Evolutionary conservation across 371 early-diverging fungal genomes (phyloP), one percentile per base, ranked within the genome.

Genomic region (Mucor velutinosus): DNA sequence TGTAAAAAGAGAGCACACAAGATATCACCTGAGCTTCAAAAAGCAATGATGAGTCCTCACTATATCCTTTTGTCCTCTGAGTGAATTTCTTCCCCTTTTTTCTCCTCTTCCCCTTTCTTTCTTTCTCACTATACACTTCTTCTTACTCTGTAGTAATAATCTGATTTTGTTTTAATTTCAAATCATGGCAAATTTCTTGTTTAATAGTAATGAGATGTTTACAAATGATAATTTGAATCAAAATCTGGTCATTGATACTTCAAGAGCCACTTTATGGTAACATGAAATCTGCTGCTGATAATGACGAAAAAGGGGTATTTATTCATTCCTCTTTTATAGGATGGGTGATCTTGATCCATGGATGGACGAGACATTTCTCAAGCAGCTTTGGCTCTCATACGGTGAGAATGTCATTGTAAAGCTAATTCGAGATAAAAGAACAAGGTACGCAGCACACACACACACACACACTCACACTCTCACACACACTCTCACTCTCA

Each of bases 331-430:
- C 7, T 30, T 55, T 29, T 21, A 33, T 57, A 83, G 93, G 93
- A 92, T 92, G 93, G 93, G 93, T 60, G 93, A 93, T 64, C 80
- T 94, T 21, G 93, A 93, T 65, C 83, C 87, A 8, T 93, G 95
- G 94, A 93, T 93, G 94, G 92, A 91, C 77, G 94, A 92, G 64
- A 82, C 80, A 57, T 93, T 81, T 76, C 76, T 95, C 56, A 79
- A 84, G 23, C 85, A 89, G 71, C 68, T 91, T 5, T 95, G 94
- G 95, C 81, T 75, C 29, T 75, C 70, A 21, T 60, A 87, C 35
- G 93, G 93, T 30, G 92, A 93, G 72, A 65, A 75, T 35, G 93
- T 94, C 7, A 76, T 87, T 11, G 94, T 95, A 58, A 96, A 96
- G 77, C 85, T 94, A 77, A 94, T 96, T 79, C 86, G 93, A 47